These are phyloP conservation scores for Agrostemma githago DNA, from an alignment of 148 eudicot genomes.

Conservation along the genomic window DNA sequence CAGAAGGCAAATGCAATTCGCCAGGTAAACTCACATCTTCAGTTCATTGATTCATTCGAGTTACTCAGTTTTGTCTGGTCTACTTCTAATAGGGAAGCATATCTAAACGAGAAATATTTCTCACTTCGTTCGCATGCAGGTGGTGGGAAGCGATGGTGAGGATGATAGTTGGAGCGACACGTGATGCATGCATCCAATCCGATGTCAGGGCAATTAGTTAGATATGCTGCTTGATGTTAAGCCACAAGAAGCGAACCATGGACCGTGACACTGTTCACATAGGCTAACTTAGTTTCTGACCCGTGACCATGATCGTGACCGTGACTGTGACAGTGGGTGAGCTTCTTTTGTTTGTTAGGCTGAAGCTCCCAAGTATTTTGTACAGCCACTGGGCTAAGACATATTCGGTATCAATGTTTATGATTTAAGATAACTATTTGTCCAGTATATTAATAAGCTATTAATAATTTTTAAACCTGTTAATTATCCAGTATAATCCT, in stretches of 20 bases:
- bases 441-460: too few relatives aligned
- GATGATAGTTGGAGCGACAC: conserved; percentile 83
- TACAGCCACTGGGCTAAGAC: neutral
- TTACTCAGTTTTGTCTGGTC: too few relatives aligned
- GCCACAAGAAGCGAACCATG: neutral
- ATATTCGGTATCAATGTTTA: too few relatives aligned
- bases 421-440: too few relatives aligned
- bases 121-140: conserved; percentile 56
- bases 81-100: too few relatives aligned
- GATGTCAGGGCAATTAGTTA: neutral
- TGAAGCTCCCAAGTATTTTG: neutral
- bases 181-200: conserved; percentile 18
- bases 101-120: neutral
- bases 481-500: too few relatives aligned
- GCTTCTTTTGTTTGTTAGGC: neutral
- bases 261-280: neutral
- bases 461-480: too few relatives aligned
- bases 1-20: conserved; percentile 91
- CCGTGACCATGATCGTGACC: neutral
- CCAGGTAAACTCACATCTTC: conserved; percentile 42
- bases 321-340: neutral
- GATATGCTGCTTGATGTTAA: neutral
- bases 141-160: conserved; percentile 81
- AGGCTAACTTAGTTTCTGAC: neutral
- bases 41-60: neutral